Conservation (phyloP, 352 stramenopile species). For the Saprolegnia parasitica region DNA sequence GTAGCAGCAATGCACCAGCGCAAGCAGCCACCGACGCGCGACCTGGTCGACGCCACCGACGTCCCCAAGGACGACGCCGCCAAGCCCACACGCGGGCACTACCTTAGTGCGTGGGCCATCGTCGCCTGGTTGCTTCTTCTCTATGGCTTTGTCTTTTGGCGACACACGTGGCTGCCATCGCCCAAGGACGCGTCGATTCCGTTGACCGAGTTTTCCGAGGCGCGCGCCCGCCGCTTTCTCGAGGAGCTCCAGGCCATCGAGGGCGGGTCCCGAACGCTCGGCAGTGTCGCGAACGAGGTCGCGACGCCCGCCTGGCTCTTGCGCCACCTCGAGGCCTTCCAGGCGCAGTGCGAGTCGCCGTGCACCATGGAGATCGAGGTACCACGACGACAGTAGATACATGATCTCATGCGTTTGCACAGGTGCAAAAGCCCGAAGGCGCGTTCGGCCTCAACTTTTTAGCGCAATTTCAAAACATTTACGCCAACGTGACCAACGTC, state of each 20-base stretch:
- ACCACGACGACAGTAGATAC: too few species aligned
- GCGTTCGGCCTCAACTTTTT: constrained; percentile 76
- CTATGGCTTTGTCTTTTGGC: constrained; percentile 14
- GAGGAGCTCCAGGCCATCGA: constrained; percentile 66
- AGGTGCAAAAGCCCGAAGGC: constrained; percentile 55
- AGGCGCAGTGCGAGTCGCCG: not conserved
- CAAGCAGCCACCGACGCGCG: not conserved
- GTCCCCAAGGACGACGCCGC: not conserved
- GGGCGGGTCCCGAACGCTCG: constrained; percentile 50
- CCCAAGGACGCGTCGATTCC: constrained; percentile 40
- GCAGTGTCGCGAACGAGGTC: constrained; percentile 60
- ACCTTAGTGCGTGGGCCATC: constrained; percentile 3
- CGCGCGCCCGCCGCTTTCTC: constrained; percentile 48
- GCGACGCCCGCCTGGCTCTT: constrained; percentile 55
- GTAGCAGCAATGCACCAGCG: not conserved
- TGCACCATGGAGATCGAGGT: constrained; percentile 30
- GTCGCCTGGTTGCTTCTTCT: not conserved
- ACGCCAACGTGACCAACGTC: constrained; percentile 81
- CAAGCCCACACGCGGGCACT: not conserved
- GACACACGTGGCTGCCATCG: constrained; percentile 52
- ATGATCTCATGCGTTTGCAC: constrained; percentile 56
- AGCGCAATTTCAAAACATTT: constrained; percentile 79
- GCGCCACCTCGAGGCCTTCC: constrained; percentile 34
- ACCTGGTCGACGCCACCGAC: not conserved
- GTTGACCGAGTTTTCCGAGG: constrained; percentile 45